Conservation (phyloP, 345 rosid species). For the Bruguiera sexangula region DNA sequence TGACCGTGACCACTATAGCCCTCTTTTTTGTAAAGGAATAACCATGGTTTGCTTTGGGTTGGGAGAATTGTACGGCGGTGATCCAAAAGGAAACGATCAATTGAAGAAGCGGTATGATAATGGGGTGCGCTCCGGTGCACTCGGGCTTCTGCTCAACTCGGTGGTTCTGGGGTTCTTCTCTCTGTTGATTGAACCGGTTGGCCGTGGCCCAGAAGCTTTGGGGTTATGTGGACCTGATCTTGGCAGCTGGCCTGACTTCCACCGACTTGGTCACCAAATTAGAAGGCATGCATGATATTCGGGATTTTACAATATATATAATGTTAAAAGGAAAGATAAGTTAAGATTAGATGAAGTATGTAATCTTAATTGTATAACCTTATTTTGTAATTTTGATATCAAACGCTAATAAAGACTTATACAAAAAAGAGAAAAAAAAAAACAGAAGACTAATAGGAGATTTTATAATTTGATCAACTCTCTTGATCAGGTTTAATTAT, state of each 20-base stretch:
- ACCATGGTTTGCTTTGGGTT: slow-evolving; percentile 66
- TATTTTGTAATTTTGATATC: too few species aligned
- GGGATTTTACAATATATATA: too few species aligned
- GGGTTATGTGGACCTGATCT: slow-evolving; percentile 65
- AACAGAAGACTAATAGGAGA: too few species aligned
- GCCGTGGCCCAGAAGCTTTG: slow-evolving; percentile 46
- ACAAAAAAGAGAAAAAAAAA: too few species aligned
- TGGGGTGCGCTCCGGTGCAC: slow-evolving; percentile 74
- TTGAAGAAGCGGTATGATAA: slow-evolving; percentile 39
- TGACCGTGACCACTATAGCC: slow-evolving; percentile 41
- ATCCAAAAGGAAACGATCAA: slow-evolving; percentile 28
- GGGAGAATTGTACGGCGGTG: slow-evolving; percentile 91
- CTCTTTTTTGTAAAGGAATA: slow-evolving; percentile 44
- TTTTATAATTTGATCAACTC: too few species aligned
- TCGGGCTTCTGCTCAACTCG: slow-evolving; percentile 78
- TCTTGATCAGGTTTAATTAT: too few species aligned
- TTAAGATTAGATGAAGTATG: too few species aligned
- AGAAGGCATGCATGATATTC: too few species aligned
- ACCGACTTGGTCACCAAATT: slow-evolving; percentile 51
- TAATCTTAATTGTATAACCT: too few species aligned
- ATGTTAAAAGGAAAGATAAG: too few species aligned
- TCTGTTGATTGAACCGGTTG: slow-evolving; percentile 45
- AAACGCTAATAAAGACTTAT: too few species aligned
- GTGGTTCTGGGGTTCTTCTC: slow-evolving; percentile 66
- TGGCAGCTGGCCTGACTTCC: slow-evolving; percentile 51